Conservation (phyloP, 768 basidiomycete species). For the Krasilnikovozyma curviuscula region DNA sequence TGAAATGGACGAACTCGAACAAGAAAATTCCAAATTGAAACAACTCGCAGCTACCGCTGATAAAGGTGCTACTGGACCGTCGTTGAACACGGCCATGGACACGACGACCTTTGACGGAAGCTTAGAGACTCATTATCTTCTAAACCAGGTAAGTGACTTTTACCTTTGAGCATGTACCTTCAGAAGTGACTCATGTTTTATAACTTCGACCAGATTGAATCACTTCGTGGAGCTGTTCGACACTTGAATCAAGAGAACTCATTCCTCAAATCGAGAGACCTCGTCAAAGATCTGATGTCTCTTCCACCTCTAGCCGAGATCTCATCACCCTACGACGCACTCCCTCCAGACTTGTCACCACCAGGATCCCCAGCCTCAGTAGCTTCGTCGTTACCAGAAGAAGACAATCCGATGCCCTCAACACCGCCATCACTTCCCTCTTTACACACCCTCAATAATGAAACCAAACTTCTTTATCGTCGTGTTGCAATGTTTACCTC, state of each 20-base stretch:
- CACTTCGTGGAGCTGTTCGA: slow-evolving; percentile 70
- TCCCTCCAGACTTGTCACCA: slow-evolving; percentile 26
- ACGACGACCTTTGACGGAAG: slow-evolving; percentile 47
- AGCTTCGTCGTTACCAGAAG: no score
- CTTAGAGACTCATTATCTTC: slow-evolving; percentile 65
- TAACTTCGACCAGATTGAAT: slow-evolving; percentile 44
- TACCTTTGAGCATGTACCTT: neutral
- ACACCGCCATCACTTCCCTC: neutral
- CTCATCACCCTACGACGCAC: slow-evolving; percentile 22
- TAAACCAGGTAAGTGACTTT: slow-evolving; percentile 49
- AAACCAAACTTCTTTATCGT: slow-evolving; percentile 70
- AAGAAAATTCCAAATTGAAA: slow-evolving; percentile 73
- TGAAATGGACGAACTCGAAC: slow-evolving; percentile 67
- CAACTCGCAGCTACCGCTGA: slow-evolving; percentile 31
- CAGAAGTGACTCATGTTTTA: neutral
- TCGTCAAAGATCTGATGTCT: slow-evolving; percentile 59
- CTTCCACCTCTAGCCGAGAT: slow-evolving; percentile 43
- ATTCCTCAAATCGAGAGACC: slow-evolving; percentile 78
- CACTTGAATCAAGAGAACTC: slow-evolving; percentile 88
- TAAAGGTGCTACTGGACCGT: neutral
- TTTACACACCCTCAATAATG: slow-evolving; percentile 39
- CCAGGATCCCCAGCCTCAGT: no score
- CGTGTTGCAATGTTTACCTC: slow-evolving; percentile 74
- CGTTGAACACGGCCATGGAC: neutral
- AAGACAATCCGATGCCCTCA: neutral